phyloP scores from a whole-genome alignment of 306 rosid species.

The Prunus persica region DNA sequence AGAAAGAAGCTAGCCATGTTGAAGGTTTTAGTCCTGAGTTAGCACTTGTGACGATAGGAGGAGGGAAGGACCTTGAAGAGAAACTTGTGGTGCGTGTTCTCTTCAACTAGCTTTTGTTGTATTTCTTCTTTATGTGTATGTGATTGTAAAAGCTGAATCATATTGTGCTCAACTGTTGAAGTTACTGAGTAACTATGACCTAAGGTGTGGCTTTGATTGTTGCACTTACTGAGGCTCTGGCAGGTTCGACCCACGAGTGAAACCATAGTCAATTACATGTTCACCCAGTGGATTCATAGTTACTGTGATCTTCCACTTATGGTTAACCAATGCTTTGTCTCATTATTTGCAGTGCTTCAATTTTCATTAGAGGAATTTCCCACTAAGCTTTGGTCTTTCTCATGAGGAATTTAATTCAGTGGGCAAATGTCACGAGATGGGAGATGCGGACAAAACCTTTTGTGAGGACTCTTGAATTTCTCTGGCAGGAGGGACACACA shows the following conservation, averaged over 20 bases:
- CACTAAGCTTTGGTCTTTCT: constrained; percentile 3
- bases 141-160: background rate
- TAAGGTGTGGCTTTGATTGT: constrained; percentile 79
- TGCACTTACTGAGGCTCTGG: constrained; percentile 82
- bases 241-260: constrained; percentile 96
- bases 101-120: no score
- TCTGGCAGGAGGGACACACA: constrained; percentile 95
- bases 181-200: constrained; percentile 36
- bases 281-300: constrained; percentile 95
- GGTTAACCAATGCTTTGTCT: constrained; percentile 57
- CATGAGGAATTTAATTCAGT: constrained; percentile 44
- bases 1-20: constrained; percentile 95
- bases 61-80: constrained; percentile 96
- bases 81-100: constrained; percentile 70
- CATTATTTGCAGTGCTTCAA: background rate
- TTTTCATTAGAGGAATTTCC: background rate
- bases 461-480: constrained; percentile 88
- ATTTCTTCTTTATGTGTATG: background rate
- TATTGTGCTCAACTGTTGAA: background rate
- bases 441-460: constrained; percentile 95
- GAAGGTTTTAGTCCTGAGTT: constrained; percentile 91
- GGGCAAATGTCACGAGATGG: constrained; percentile 97
- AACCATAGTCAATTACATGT: constrained; percentile 93
- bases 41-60: constrained; percentile 83
- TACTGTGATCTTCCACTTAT: constrained; percentile 86